phyloP scores from a whole-genome alignment of 2,329 filamentous ascomycete species.

The Fulvia fulva region DNA sequence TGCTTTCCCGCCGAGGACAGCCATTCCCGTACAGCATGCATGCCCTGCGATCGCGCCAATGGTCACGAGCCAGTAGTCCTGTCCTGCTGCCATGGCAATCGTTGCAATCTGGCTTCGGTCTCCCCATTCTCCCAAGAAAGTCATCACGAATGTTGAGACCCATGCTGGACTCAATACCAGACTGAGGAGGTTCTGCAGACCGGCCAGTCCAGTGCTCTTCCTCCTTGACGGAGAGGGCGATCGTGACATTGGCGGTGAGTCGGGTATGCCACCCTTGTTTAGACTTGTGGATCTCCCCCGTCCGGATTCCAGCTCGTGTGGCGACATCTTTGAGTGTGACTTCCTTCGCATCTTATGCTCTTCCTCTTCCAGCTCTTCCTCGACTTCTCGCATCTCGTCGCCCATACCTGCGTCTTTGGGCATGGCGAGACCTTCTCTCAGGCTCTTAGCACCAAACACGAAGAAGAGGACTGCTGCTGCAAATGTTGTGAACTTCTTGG shows the following conservation, averaged over 20 bases:
- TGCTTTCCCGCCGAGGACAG: conserved; percentile 86
- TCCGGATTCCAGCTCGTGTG: conserved; percentile 51
- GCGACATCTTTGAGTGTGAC: conserved; percentile 61
- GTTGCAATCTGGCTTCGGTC: conserved; percentile 97
- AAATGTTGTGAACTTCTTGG: conserved; percentile 86
- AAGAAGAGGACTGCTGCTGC: conserved; percentile 82
- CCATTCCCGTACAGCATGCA: conserved; percentile 81
- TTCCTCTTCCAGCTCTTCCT: conserved; percentile 89
- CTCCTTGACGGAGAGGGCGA: conserved; percentile 28
- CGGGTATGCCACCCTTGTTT: conserved; percentile 13
- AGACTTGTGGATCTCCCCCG: conserved; percentile 13
- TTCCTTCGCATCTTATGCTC: conserved; percentile 62
- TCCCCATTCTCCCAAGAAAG: conserved; percentile 96
- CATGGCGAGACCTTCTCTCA: conserved; percentile 86
- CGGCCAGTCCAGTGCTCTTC: conserved; percentile 37
- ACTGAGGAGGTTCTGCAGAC: conserved; percentile 80
- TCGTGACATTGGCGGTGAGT: conserved; percentile 26
- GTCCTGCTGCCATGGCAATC: conserved; percentile 96
- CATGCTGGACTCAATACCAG: conserved; percentile 89
- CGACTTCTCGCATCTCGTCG: conserved; percentile 98
- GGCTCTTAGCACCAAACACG: conserved; percentile 78
- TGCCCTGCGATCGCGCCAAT: conserved; percentile 83
- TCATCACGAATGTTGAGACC: conserved; percentile 99
- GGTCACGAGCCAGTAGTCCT: conserved; percentile 99
- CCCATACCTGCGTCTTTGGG: conserved; percentile 81